Conservation (phyloP, 306 rosid genomes). For the Senna siamea region DNA sequence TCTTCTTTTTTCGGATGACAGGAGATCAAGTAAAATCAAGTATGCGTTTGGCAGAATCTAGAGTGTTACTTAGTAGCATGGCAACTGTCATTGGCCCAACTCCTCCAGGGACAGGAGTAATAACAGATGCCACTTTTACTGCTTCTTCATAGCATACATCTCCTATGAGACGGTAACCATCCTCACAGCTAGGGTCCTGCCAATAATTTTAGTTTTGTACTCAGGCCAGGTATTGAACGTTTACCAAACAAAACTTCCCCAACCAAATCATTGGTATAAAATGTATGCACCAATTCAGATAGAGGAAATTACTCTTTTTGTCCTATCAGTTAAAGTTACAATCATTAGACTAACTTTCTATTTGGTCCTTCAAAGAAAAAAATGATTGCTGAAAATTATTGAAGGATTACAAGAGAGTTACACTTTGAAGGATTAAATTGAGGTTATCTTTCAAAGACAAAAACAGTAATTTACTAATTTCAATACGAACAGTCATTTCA, state of each 20-base stretch:
- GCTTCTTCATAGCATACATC: slow-evolving; percentile 91
- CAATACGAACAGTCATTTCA: slow-evolving; percentile 13
- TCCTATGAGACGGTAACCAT: slow-evolving; percentile 70
- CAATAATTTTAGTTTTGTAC: not conserved
- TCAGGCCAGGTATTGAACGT: slow-evolving; percentile 4
- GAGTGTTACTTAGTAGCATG: slow-evolving; percentile 80
- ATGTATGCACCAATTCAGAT: no score
- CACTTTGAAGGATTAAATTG: no score
- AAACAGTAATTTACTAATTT: not conserved
- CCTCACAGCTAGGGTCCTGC: slow-evolving; percentile 73
- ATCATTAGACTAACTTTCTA: no score
- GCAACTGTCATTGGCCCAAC: slow-evolving; percentile 95
- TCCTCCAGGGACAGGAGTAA: slow-evolving; percentile 94
- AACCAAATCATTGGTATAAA: no score
- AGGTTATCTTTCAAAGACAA: no score
- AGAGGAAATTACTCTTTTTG: no score
- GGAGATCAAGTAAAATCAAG: slow-evolving; percentile 49
- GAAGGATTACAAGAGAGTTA: no score
- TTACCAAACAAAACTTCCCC: not conserved
- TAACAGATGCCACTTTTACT: slow-evolving; percentile 63
- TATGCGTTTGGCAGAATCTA: slow-evolving; percentile 74
- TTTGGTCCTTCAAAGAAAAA: no score
- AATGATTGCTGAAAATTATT: no score
- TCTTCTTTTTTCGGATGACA: no score
- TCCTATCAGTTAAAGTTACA: no score